Conservation (phyloP, 2,329 filamentous ascomycete species). For the Alternaria viburni region DNA sequence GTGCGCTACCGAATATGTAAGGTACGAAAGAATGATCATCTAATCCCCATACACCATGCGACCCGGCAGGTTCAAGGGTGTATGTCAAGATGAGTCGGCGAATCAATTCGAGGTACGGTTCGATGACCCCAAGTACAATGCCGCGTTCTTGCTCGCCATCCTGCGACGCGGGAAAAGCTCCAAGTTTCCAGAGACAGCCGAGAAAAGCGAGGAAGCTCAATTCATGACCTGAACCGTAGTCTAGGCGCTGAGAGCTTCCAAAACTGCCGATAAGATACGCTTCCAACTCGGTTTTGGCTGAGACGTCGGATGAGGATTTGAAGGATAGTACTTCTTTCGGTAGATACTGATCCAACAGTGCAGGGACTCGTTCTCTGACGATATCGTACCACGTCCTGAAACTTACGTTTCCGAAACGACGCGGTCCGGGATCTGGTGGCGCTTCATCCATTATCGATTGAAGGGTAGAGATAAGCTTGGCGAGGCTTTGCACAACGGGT, state of each 20-base stretch:
- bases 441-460: slow-evolving; percentile 57
- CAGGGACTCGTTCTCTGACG: slow-evolving; percentile 65
- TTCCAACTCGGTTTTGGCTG: slow-evolving; percentile 70
- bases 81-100: slow-evolving; percentile 87
- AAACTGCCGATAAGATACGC: slow-evolving; percentile 85
- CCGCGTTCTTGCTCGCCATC: slow-evolving; percentile 70
- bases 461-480: slow-evolving; percentile 63
- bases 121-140: slow-evolving; percentile 81
- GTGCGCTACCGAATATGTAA: slow-evolving; percentile 94
- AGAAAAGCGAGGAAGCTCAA: slow-evolving; percentile 93
- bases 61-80: slow-evolving; percentile 91
- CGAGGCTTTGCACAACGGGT: slow-evolving; percentile 68
- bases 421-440: slow-evolving; percentile 83
- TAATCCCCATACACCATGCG: slow-evolving; percentile 97
- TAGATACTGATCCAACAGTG: slow-evolving; percentile 65
- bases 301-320: slow-evolving; percentile 38
- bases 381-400: slow-evolving; percentile 84
- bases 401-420: slow-evolving; percentile 89
- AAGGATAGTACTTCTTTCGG: slow-evolving; percentile 55
- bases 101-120: slow-evolving; percentile 84
- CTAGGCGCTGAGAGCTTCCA: slow-evolving; percentile 85
- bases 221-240: slow-evolving; percentile 97
- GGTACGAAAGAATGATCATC: slow-evolving; percentile 95
- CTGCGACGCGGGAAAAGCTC: slow-evolving; percentile 70
- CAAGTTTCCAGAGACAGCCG: slow-evolving; percentile 88